A percentile compares a stretch with the other conserved stretches of the same genome.
Conservation (phyloP, 192 early-diverging fungal genomes). For the Linnemannia schmuckeri region DNA sequence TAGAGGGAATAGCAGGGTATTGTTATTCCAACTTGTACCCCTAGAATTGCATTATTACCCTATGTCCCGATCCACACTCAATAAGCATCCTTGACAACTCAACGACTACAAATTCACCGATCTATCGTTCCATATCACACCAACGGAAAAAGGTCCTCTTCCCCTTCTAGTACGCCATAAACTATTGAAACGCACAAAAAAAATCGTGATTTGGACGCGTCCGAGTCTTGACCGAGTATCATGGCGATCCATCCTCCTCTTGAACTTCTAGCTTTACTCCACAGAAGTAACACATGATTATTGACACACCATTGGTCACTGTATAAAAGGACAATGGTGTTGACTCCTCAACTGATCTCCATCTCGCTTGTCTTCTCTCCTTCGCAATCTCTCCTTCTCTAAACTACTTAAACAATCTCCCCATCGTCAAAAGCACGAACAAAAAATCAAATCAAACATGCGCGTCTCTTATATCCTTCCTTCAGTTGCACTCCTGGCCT, state of each 20-base stretch:
- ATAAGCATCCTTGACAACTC: background rate
- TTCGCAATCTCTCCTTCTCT: background rate
- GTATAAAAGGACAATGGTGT: background rate
- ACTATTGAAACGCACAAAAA: background rate
- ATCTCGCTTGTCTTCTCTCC: background rate
- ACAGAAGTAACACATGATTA: background rate
- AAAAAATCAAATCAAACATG: background rate
- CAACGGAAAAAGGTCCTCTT: background rate
- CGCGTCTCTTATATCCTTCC: conserved; percentile 6
- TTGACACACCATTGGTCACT: background rate
- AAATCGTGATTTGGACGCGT: background rate
- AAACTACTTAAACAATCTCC: background rate
- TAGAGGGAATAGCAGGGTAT: too few species aligned
- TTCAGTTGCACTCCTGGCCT: conserved; percentile 13
- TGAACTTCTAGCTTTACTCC: background rate
- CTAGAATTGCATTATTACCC: background rate
- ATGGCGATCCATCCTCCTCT: background rate
- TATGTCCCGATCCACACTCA: background rate
- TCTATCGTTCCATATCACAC: background rate
- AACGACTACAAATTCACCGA: background rate
- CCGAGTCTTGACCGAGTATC: background rate
- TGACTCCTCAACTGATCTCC: background rate
- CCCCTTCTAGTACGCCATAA: background rate
- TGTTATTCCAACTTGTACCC: too few species aligned
- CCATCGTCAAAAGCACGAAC: background rate